Percentiles rank a stretch among this genome's conserved stretches.
Conservation (phyloP, 2,329 filamentous ascomycete genomes). For the Colletotrichum sp. region DNA sequence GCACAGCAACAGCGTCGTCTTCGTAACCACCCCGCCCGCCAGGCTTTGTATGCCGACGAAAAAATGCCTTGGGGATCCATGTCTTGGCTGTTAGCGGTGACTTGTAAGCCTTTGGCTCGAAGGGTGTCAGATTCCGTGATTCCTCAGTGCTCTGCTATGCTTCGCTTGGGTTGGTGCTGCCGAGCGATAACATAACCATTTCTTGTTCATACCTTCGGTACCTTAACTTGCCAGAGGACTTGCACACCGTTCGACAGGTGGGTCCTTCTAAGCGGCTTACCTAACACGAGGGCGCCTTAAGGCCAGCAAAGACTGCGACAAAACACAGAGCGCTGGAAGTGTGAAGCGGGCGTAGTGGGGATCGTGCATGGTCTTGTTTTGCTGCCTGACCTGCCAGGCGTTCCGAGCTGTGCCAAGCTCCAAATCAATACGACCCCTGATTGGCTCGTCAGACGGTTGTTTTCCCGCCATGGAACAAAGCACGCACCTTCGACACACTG, state of each 20-base stretch:
- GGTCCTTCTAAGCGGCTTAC: background rate
- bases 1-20: background rate
- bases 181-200: background rate
- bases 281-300: background rate
- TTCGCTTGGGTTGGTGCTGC: background rate
- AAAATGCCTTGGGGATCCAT: constrained; percentile 18
- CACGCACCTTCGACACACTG: background rate
- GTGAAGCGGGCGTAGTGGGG: background rate
- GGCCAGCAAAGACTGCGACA: background rate
- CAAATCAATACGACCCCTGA: background rate
- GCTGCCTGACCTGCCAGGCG: constrained; percentile 3
- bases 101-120: background rate
- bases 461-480: background rate
- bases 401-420: background rate
- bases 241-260: background rate
- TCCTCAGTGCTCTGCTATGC: background rate
- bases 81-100: constrained; percentile 17
- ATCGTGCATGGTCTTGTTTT: background rate
- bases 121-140: constrained; percentile 12
- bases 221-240: background rate
- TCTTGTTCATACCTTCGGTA: background rate
- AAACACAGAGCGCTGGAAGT: background rate
- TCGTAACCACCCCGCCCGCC: background rate
- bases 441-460: background rate
- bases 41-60: constrained; percentile 13